Conservation (phyloP, 805 yeast genomes). For the Saccharomycopsis babjevae region DNA sequence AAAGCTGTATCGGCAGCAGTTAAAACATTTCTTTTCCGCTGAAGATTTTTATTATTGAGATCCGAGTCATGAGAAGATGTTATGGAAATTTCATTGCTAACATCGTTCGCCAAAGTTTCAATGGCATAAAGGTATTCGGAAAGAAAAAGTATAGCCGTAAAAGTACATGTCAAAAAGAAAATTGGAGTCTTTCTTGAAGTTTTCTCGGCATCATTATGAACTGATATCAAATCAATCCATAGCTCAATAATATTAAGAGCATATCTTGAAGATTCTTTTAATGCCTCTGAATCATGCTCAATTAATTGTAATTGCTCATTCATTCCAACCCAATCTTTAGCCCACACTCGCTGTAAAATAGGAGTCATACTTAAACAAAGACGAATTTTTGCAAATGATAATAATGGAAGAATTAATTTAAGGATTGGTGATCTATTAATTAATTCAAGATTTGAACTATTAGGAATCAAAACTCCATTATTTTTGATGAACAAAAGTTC, state of each 20-base stretch:
- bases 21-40: slow-evolving; percentile 21
- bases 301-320: slow-evolving; percentile 39
- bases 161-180: slow-evolving; percentile 61
- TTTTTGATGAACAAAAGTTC: slow-evolving; percentile 50
- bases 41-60: background rate
- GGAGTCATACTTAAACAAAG: slow-evolving; percentile 54
- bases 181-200: slow-evolving; percentile 68
- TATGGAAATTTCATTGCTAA: background rate
- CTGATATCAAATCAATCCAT: slow-evolving; percentile 66
- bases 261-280: slow-evolving; percentile 51
- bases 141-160: slow-evolving; percentile 49
- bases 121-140: slow-evolving; percentile 51
- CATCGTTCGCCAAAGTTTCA: slow-evolving; percentile 29
- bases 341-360: slow-evolving; percentile 48
- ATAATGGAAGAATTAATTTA: slow-evolving; percentile 56
- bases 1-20: slow-evolving; percentile 45
- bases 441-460: slow-evolving; percentile 35
- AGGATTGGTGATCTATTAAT: slow-evolving; percentile 45
- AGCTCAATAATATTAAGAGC: slow-evolving; percentile 50
- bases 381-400: slow-evolving; percentile 57
- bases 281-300: slow-evolving; percentile 47
- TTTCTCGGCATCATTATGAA: slow-evolving; percentile 52
- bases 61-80: slow-evolving; percentile 19
- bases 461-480: slow-evolving; percentile 52
- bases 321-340: slow-evolving; percentile 62